These are phyloP conservation scores for Penicillium egyptiacum DNA, from an alignment of 495 filamentous ascomycete species.

Conservation along the genomic window DNA sequence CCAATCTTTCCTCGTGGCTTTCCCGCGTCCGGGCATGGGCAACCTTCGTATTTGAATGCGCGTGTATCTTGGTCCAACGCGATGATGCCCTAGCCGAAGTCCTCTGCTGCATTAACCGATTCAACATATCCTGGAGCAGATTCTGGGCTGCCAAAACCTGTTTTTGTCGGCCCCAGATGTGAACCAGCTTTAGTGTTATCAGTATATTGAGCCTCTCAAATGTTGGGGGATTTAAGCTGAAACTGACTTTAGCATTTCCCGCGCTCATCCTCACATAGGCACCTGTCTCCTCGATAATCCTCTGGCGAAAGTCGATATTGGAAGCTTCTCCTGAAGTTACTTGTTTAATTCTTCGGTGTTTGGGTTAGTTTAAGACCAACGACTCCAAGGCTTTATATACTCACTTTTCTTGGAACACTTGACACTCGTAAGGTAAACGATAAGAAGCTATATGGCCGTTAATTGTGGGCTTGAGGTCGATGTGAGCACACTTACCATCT, in stretches of 20 bases:
- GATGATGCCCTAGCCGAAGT: not conserved
- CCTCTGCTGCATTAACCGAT: not conserved
- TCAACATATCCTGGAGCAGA: constrained; percentile 1
- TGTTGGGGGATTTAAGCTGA: no score
- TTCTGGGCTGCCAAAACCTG: constrained; percentile 8
- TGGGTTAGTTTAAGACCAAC: not conserved
- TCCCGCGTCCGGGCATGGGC: not conserved
- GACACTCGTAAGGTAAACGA: not conserved
- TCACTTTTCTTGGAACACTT: not conserved
- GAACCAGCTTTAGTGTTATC: not conserved
- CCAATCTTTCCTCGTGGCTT: not conserved
- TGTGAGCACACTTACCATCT: not conserved
- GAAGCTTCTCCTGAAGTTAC: not conserved
- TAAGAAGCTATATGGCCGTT: not conserved
- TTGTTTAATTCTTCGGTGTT: not conserved
- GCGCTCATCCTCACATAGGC: constrained; percentile 2
- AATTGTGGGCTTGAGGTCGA: not conserved
- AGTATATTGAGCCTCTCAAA: not conserved
- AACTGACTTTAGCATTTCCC: not conserved
- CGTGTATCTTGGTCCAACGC: not conserved
- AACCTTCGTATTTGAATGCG: constrained; percentile 1
- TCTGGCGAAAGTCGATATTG: not conserved
- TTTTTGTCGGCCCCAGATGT: constrained; percentile 10
- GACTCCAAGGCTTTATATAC: not conserved
- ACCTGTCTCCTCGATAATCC: not conserved